Conservation (phyloP, 208 protist genomes). For the Leishmania amazonensis region DNA sequence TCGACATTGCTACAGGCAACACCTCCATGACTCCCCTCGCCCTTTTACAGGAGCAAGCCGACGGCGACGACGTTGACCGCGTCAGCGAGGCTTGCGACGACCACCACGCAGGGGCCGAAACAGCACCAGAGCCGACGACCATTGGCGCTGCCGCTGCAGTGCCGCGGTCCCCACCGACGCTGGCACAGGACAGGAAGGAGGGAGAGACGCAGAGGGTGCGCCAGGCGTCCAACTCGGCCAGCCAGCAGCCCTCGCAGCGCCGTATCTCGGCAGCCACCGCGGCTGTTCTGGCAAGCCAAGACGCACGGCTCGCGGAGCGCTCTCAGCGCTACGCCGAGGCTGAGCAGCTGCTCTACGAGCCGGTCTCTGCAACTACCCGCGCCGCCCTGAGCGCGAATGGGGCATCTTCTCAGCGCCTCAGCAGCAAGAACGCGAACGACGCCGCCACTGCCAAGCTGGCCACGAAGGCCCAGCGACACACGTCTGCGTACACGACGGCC, state of each 20-base stretch:
- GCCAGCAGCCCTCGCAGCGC: constrained; percentile 6
- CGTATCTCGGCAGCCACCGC: constrained; percentile 8
- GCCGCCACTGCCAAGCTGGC: not conserved
- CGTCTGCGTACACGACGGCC: not conserved
- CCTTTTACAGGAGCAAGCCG: constrained; percentile 23
- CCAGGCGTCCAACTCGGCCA: not conserved
- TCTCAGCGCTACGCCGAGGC: not conserved
- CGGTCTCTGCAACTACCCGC: not conserved
- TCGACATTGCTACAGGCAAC: constrained; percentile 57
- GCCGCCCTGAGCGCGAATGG: not conserved
- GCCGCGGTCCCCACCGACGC: not conserved
- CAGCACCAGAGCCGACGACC: not conserved
- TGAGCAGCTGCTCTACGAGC: not conserved
- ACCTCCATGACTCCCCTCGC: constrained; percentile 61
- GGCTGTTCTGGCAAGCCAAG: constrained; percentile 9
- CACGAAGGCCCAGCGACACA: not conserved
- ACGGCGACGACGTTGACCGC: not conserved
- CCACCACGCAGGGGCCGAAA: not conserved
- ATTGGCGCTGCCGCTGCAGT: not conserved
- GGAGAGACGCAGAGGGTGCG: not conserved
- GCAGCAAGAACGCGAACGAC: not conserved
- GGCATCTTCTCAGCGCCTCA: not conserved
- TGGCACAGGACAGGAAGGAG: not conserved
- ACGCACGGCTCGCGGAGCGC: constrained; percentile 5
- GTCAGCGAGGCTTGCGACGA: not conserved